Percentiles rank a stretch among this genome's conserved stretches.
These are phyloP conservation scores for Gracilariopsis chorda DNA, from an alignment of 23 red algal species.

Conservation along the genomic window DNA sequence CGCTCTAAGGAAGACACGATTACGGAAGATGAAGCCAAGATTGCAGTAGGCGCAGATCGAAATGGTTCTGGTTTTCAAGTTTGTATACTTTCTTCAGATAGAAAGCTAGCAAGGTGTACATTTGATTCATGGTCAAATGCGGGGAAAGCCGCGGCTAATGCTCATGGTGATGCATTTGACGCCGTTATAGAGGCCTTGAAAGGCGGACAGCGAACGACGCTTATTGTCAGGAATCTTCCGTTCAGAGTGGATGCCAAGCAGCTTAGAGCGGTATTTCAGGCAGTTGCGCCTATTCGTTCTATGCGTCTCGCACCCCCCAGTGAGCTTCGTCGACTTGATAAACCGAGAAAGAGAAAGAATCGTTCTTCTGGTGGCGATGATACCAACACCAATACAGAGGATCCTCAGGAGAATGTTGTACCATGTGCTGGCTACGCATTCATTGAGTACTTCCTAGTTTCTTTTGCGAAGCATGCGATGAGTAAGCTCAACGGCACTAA, in stretches of 20 bases:
- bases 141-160: background rate
- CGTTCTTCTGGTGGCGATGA: background rate
- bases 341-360: background rate
- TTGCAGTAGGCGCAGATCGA: background rate
- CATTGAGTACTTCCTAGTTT: constrained; percentile 73
- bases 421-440: constrained; percentile 71
- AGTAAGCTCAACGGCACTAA: constrained; percentile 55
- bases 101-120: background rate
- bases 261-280: constrained; percentile 7
- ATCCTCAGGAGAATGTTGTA: background rate
- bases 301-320: constrained; percentile 30
- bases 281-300: constrained; percentile 4
- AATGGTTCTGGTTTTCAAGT: constrained; percentile 5
- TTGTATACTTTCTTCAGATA: background rate
- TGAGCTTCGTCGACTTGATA: background rate
- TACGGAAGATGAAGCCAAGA: background rate
- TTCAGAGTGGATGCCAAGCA: background rate
- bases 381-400: background rate
- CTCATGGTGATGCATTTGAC: constrained; percentile 21
- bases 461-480: constrained; percentile 61
- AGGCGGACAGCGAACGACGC: constrained; percentile 10
- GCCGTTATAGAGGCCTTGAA: constrained; percentile 50
- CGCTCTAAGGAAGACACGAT: background rate
- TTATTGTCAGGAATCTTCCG: constrained; percentile 76
- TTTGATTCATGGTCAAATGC: constrained; percentile 37